These are phyloP conservation scores for Psophocarpus tetragonolobus DNA, from an alignment of 306 rosid genomes.

Conservation along the genomic window DNA sequence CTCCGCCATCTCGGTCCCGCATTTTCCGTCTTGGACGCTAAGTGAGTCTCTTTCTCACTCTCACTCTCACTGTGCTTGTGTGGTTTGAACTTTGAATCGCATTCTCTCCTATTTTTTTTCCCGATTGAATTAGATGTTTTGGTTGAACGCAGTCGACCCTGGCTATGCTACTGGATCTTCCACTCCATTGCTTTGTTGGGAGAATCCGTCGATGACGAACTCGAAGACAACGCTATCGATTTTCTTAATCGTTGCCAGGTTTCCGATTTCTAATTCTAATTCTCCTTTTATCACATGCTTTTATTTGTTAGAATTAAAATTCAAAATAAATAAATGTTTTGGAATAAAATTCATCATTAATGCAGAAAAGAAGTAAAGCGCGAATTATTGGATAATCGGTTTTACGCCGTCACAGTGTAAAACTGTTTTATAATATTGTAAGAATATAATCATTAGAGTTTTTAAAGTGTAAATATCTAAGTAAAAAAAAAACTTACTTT, in stretches of 20 bases:
- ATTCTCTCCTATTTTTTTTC: background rate
- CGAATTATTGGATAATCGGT: too few species aligned
- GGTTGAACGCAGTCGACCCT: slow-evolving; percentile 73
- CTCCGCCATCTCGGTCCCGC: slow-evolving; percentile 64
- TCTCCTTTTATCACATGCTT: background rate
- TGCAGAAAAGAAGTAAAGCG: too few species aligned
- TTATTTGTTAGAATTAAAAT: background rate
- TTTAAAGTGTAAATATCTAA: too few species aligned
- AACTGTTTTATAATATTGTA: too few species aligned
- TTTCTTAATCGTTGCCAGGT: slow-evolving; percentile 93
- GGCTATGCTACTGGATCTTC: slow-evolving; percentile 92
- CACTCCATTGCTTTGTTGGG: slow-evolving; percentile 84
- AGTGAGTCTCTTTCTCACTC: slow-evolving; percentile 42
- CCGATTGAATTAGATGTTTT: background rate
- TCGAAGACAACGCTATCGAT: slow-evolving; percentile 52
- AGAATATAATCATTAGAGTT: too few species aligned
- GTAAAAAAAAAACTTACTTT: too few species aligned
- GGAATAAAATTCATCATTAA: background rate
- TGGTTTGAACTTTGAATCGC: background rate
- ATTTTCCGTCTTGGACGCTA: slow-evolving; percentile 79
- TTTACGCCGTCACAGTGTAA: too few species aligned
- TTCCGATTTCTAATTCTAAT: background rate
- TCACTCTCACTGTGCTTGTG: background rate
- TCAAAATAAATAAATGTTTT: background rate
- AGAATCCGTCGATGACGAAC: slow-evolving; percentile 59